Percentiles rank a stretch among this genome's conserved stretches.
Evolutionary conservation across 2,329 filamentous ascomycete species (phyloP).

Genomic region (Chaetomium sp.): DNA sequence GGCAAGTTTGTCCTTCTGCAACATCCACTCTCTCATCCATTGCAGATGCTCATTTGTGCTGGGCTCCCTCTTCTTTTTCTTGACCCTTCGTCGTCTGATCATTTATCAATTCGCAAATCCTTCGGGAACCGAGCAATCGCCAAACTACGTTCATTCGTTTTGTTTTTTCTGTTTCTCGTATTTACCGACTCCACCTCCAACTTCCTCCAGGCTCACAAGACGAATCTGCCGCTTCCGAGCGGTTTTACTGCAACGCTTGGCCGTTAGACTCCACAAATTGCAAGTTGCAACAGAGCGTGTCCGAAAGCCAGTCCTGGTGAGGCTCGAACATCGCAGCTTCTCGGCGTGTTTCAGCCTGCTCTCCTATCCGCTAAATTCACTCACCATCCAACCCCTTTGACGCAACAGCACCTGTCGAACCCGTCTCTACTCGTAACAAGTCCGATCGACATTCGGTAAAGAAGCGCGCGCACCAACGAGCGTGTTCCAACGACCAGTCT

Average conservation of each 20-base stretch:
- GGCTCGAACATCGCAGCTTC: slow-evolving; percentile 25
- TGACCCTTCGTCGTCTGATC: not conserved
- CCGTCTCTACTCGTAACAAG: slow-evolving; percentile 8
- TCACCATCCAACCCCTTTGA: slow-evolving; percentile 9
- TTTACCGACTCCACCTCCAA: not conserved
- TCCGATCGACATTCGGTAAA: not conserved
- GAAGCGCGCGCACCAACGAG: slow-evolving; percentile 2
- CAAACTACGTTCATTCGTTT: not conserved
- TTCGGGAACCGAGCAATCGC: too few species aligned
- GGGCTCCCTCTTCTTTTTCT: slow-evolving; percentile 17
- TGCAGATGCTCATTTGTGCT: not conserved
- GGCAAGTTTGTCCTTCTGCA: slow-evolving; percentile 7
- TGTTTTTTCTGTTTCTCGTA: not conserved
- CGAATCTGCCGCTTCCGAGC: not conserved
- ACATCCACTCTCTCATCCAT: not conserved
- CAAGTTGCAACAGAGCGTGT: slow-evolving; percentile 3
- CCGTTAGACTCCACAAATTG: slow-evolving; percentile 5
- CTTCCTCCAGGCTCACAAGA: not conserved
- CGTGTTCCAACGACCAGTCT: too few species aligned
- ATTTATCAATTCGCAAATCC: not conserved
- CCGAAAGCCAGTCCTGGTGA: slow-evolving; percentile 21
- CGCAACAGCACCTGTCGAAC: not conserved
- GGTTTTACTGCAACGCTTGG: not conserved
- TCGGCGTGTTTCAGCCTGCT: slow-evolving; percentile 25
- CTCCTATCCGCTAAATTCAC: slow-evolving; percentile 16